phyloP scores from a whole-genome alignment of 2,329 filamentous ascomycete genomes.

The Pseudogymnoascus sp. region DNA sequence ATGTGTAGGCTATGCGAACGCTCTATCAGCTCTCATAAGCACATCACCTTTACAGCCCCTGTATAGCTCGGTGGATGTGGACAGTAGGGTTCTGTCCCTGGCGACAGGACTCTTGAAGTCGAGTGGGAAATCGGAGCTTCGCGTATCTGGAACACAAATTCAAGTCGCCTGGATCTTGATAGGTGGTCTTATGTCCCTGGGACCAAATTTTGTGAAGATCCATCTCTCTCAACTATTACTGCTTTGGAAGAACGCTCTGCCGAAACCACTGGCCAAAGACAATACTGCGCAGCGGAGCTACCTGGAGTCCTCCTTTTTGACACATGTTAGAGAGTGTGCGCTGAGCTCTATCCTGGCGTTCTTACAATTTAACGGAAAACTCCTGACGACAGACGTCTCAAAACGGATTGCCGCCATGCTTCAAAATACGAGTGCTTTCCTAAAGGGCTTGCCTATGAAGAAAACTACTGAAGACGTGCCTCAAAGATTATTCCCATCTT shows the following conservation, averaged over 20 bases:
- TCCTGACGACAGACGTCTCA: slow-evolving; percentile 89
- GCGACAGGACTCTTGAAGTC: slow-evolving; percentile 89
- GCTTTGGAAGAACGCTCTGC: slow-evolving; percentile 94
- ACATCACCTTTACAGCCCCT: slow-evolving; percentile 82
- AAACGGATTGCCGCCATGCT: slow-evolving; percentile 91
- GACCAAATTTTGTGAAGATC: slow-evolving; percentile 97
- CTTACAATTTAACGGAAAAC: slow-evolving; percentile 82
- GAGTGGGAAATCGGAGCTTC: slow-evolving; percentile 82
- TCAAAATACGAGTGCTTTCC: slow-evolving; percentile 84
- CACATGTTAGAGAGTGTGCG: slow-evolving; percentile 91
- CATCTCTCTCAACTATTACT: slow-evolving; percentile 89
- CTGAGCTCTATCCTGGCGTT: slow-evolving; percentile 88
- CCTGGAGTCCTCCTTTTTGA: slow-evolving; percentile 85
- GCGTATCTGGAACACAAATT: slow-evolving; percentile 87
- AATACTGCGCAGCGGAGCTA: slow-evolving; percentile 78
- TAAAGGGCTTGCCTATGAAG: slow-evolving; percentile 76
- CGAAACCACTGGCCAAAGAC: slow-evolving; percentile 89
- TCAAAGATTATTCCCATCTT: slow-evolving; percentile 73
- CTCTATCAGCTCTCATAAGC: slow-evolving; percentile 82
- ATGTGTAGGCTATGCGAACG: slow-evolving; percentile 88
- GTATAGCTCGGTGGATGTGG: slow-evolving; percentile 92
- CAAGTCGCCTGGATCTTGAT: slow-evolving; percentile 98
- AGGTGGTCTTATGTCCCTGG: slow-evolving; percentile 90
- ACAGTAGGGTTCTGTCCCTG: slow-evolving; percentile 83
- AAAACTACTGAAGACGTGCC: slow-evolving; percentile 82